phyloP scores from a whole-genome alignment of 2,329 filamentous ascomycete species.

The Trichothecium roseum region DNA sequence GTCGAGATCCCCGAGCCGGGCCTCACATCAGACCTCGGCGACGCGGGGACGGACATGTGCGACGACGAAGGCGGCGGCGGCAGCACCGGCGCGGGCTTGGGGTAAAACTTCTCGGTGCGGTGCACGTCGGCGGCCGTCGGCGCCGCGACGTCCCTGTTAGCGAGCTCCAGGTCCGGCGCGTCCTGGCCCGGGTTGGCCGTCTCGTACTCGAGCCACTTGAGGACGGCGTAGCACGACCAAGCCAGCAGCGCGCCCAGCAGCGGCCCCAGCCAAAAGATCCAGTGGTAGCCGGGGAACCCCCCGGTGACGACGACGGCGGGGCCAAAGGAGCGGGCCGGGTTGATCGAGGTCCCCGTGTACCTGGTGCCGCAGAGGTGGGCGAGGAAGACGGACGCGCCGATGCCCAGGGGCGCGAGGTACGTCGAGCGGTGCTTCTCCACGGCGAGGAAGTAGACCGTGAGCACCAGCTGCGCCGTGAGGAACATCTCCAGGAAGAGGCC shows the following conservation, averaged over 20 bases:
- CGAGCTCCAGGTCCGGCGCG: conserved; percentile 18
- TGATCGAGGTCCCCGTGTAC: conserved; percentile 37
- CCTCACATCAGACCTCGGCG: too few species aligned
- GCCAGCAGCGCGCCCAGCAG: conserved; percentile 37
- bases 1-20: too few species aligned
- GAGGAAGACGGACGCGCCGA: conserved; percentile 62
- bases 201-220: conserved; percentile 42
- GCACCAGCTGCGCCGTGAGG: conserved; percentile 50
- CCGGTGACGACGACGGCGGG: conserved; percentile 31
- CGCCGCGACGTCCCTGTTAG: neutral
- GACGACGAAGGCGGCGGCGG: too few species aligned
- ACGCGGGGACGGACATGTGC: too few species aligned
- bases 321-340: conserved; percentile 40
- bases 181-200: conserved; percentile 40
- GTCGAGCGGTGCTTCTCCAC: conserved; percentile 66
- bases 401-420: conserved; percentile 59
- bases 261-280: conserved; percentile 47
- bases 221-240: conserved; percentile 35
- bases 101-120: neutral
- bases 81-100: too few species aligned
- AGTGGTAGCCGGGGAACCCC: conserved; percentile 33
- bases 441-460: conserved; percentile 59
- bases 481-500: conserved; percentile 60
- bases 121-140: neutral
- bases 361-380: conserved; percentile 33